Base-by-base conservation (phyloP, 208 protist species). In the Zelonia costaricensis region DNA sequence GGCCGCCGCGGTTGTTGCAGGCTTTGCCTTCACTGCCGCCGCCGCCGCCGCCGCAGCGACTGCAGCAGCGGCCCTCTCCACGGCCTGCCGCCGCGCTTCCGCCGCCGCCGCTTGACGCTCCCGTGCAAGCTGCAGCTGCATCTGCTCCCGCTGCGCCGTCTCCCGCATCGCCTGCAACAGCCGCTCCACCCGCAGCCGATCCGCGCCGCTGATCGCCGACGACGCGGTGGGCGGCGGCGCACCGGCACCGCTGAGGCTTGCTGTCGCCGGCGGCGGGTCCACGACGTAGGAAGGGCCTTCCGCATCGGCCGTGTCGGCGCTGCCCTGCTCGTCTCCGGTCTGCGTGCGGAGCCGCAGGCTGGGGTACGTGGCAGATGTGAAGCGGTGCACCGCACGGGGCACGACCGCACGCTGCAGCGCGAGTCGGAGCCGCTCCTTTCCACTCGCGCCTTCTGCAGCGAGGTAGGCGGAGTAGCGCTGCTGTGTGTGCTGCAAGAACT, bases 401-500 rank as follows among this genome's bases (percentile, higher is more conserved):
- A 69, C 10, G 3, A 43, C 43, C 8, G 31, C 62, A 16, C 42
- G 62, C 12, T 20, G 33, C 27, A 64, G 40, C 20, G 62, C 69
- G 10, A 31, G 15, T 13, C 43, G 38, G 22, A 64, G 18, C 3
- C 46, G 62, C 15, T 38, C 27, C 2, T 30, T 36, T n/a, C 38
- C 35, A 5, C 28, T 39, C 30, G 42, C 10, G 10, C 35, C 13
- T 3, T 56, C 22, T 2, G 7, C 30, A 5, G 4, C 3, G 1
- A 31, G 13, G 2, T 52, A 30, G 28, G 27, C 23, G 16, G 20
- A 6, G 43, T 39, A 49, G 10, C 56, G 65, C 25, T 31, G 40
- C 49, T 72, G 58, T 51, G 72, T 44, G 4, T 47, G 10, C 9
- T 33, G 13, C 13, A 87, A 58, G 62, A 80, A 87, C 1, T 45